Base-by-base conservation (phyloP, 192 early-diverging fungal genomes). In the Chytriomyces hyalinus region DNA sequence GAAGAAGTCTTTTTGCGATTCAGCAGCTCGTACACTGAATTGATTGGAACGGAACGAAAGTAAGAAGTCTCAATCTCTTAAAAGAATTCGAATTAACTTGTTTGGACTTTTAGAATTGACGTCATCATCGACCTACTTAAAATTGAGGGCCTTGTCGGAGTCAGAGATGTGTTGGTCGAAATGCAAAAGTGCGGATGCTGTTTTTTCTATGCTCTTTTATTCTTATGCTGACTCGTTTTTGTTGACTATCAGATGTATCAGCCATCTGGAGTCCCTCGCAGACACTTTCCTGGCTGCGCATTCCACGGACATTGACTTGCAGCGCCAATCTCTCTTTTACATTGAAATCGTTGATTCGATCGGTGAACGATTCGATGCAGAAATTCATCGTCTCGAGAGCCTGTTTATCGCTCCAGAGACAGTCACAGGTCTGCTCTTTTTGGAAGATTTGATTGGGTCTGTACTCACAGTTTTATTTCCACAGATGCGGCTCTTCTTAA, bases 11-110 rank as follows among this genome's bases (percentile, higher is more conserved):
- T 94, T 81, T 68, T 88, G 49, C 88, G 86, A 36, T 85, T 94
- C 73, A 93, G 91, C 3, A 88, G 89, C 62, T 84, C 94, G 51
- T 88, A 92, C 67, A 90, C 92, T 67, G 95, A 98, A 61, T 81
- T 95, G 6, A 83, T 90, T 24, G 91, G 91, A 10, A 89, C 91
- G 6, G 96, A 98, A 82, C 24, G 64, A 61, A 73, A 61, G 70
- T 77, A 20, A 9, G 74, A 13, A 44, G 2, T 45, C 13, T 80
- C 17, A 26, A 78, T 24, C 67, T 36, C 64, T 44, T 20, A 17
- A 15, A 17, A 64, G 10, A 17, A 64, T 24, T 64, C 26, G n/a
- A 11, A 64, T n/a, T 48, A 13, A n/a, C 53, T 63, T 75, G 6
- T 11, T 11, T 45, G 15, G 65, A 63, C 20, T 60, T 10, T 57